Evolutionary conservation across 345 rosid species (phyloP).

Genomic region (Heritiera fomes): DNA sequence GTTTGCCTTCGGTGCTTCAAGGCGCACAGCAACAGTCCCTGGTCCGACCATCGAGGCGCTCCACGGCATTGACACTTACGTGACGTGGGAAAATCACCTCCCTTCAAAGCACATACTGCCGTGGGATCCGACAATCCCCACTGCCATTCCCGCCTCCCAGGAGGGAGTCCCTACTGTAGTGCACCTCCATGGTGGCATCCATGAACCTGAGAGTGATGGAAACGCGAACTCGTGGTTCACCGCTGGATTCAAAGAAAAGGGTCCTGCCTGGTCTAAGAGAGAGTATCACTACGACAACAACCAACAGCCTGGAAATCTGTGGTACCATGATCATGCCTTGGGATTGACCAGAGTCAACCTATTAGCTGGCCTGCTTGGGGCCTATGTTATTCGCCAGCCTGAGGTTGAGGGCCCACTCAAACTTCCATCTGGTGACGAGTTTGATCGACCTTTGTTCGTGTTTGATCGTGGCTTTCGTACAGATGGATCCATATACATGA

Average conservation of each 20-base stretch:
- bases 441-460: conserved; percentile 62
- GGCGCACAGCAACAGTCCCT: conserved; percentile 62
- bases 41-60: conserved; percentile 94
- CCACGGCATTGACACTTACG: conserved; percentile 53
- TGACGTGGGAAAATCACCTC: conserved; percentile 86
- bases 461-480: conserved; percentile 71
- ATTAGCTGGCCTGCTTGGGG: conserved; percentile 80
- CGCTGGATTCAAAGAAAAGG: conserved; percentile 52
- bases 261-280: conserved; percentile 62
- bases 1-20: conserved; percentile 73
- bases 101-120: conserved; percentile 83
- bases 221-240: conserved; percentile 85
- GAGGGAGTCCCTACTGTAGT: conserved; percentile 89
- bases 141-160: conserved; percentile 44
- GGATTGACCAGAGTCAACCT: conserved; percentile 91
- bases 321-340: conserved; percentile 95
- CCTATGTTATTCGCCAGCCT: conserved; percentile 66
- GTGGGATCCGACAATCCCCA: conserved; percentile 86
- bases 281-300: conserved; percentile 56
- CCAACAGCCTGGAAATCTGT: conserved; percentile 87
- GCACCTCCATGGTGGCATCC: conserved; percentile 86
- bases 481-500: conserved; percentile 83
- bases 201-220: conserved; percentile 81
- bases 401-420: conserved; percentile 53
- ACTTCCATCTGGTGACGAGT: conserved; percentile 54